Conservation (phyloP, 345 rosid species). For the Physaria fendleri region DNA sequence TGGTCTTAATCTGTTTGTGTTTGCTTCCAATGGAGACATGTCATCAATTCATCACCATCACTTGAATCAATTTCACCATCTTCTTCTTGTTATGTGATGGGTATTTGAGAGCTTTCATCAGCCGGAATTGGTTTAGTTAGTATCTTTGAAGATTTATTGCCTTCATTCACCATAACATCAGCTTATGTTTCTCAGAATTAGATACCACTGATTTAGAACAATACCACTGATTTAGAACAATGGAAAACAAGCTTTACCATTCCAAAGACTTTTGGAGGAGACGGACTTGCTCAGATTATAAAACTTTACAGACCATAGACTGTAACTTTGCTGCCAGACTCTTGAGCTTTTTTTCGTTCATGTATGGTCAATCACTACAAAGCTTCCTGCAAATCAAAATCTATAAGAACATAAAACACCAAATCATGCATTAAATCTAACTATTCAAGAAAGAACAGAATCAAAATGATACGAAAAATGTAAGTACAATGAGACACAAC, state of each 20-base stretch:
- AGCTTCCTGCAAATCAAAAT: slow-evolving; percentile 50
- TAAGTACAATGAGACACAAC: background rate
- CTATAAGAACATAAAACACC: slow-evolving; percentile 10
- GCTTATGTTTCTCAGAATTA: background rate
- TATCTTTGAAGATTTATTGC: slow-evolving; percentile 66
- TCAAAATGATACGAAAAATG: background rate
- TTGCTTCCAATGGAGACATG: slow-evolving; percentile 74
- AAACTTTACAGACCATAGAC: slow-evolving; percentile 82
- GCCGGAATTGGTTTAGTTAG: slow-evolving; percentile 26
- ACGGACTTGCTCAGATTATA: slow-evolving; percentile 66
- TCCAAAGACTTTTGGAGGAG: slow-evolving; percentile 61
- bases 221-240: no score
- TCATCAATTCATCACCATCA: slow-evolving; percentile 49
- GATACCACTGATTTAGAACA: background rate
- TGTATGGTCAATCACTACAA: slow-evolving; percentile 78
- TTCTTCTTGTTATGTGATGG: slow-evolving; percentile 18
- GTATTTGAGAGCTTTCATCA: slow-evolving; percentile 30
- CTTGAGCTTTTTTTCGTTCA: slow-evolving; percentile 81
- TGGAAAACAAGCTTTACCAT: slow-evolving; percentile 43
- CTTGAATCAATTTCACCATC: slow-evolving; percentile 34
- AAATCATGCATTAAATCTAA: background rate
- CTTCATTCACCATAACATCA: slow-evolving; percentile 34
- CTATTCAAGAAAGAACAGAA: background rate
- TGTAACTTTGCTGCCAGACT: slow-evolving; percentile 79
- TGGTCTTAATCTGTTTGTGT: slow-evolving; percentile 54